Evolutionary conservation across 202 grass and related monocot genomes (phyloP).

Genomic region (Panicum virgatum): DNA sequence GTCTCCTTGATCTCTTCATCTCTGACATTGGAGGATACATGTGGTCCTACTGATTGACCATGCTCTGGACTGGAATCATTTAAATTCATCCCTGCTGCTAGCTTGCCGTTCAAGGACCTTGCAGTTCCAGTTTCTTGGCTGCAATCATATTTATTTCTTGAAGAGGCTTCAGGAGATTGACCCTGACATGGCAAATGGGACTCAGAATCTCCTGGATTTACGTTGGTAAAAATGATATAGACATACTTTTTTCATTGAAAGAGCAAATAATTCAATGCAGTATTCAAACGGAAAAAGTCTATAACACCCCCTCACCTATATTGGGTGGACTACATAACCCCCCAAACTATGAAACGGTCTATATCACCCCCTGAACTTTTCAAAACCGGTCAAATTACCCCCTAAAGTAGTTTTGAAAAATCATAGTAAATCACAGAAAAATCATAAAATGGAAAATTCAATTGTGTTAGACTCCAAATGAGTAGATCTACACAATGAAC

Average conservation of each 20-base stretch:
- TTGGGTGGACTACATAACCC: no score
- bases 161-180: slow-evolving; percentile 47
- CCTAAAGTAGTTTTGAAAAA: no score
- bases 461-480: no score
- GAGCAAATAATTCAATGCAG: slow-evolving; percentile 20
- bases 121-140: slow-evolving; percentile 39
- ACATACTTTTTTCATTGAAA: background rate
- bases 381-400: no score
- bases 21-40: slow-evolving; percentile 37
- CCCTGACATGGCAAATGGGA: slow-evolving; percentile 31
- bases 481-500: no score
- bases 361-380: no score
- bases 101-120: slow-evolving; percentile 55
- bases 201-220: slow-evolving; percentile 53
- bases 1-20: slow-evolving; percentile 59
- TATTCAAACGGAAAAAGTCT: no score
- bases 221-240: slow-evolving; percentile 26
- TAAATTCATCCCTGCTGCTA: slow-evolving; percentile 28
- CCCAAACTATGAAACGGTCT: no score
- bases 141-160: slow-evolving; percentile 48
- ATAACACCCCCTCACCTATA: no score
- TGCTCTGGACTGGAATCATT: slow-evolving; percentile 35
- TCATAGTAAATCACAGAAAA: no score
- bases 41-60: slow-evolving; percentile 33
- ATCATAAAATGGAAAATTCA: no score